These are phyloP conservation scores for Chionographis japonica DNA, from an alignment of 106 monocot genomes.

Conservation along the genomic window DNA sequence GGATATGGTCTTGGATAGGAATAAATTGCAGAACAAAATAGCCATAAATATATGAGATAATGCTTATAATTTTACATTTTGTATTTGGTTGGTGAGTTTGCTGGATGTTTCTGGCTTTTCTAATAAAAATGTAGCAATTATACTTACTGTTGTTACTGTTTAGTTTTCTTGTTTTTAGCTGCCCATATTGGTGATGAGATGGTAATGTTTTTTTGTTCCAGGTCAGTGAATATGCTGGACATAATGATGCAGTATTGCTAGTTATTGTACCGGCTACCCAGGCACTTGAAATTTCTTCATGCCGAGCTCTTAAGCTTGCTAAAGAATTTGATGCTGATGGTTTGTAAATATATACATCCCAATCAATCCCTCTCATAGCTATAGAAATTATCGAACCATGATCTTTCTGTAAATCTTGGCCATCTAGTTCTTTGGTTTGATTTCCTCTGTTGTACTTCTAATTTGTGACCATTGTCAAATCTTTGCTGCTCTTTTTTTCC, in stretches of 20 bases:
- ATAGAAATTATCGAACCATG: not conserved
- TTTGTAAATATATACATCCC: not conserved
- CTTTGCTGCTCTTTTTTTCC: not conserved
- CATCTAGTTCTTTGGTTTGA: not conserved
- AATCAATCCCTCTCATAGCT: not conserved
- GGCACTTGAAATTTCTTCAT: slow-evolving; percentile 45
- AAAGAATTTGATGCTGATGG: slow-evolving; percentile 52
- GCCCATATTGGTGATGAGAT: not conserved
- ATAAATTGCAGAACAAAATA: no score
- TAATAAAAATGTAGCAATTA: not conserved
- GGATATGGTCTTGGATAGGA: no score
- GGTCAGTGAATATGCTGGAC: slow-evolving; percentile 42
- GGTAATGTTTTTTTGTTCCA: slow-evolving; percentile 13
- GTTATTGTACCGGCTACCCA: slow-evolving; percentile 42
- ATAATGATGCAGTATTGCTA: slow-evolving; percentile 48
- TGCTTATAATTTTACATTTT: no score
- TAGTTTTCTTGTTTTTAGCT: not conserved
- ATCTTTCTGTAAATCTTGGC: not conserved
- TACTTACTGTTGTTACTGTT: not conserved
- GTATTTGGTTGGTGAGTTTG: not conserved
- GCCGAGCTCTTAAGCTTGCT: slow-evolving; percentile 38
- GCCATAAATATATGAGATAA: no score
- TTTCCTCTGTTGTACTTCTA: not conserved
- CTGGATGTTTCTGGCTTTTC: not conserved
- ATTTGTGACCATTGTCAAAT: not conserved